Conservation (phyloP, 2,329 filamentous ascomycete genomes). For the Rosellinia necatrix region DNA sequence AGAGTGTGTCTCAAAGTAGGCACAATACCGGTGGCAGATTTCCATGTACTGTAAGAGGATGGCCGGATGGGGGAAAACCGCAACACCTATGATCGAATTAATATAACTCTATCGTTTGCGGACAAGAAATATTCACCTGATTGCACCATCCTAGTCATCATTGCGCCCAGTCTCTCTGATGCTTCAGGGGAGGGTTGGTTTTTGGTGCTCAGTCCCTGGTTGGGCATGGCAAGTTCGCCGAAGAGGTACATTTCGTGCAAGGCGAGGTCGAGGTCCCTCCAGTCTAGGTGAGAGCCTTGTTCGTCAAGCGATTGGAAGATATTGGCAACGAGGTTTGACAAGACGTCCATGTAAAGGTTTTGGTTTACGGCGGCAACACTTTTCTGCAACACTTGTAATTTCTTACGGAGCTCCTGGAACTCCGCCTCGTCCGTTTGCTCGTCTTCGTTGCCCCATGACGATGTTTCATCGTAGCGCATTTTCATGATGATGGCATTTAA, state of each 20-base stretch:
- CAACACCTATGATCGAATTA: conserved; percentile 65
- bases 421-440: conserved; percentile 97
- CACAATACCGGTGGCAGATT: conserved; percentile 91
- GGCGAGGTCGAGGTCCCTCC: conserved; percentile 93
- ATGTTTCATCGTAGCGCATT: conserved; percentile 97
- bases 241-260: conserved; percentile 95
- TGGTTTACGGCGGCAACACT: conserved; percentile 90
- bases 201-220: conserved; percentile 85
- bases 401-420: conserved; percentile 91
- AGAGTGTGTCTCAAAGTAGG: conserved; percentile 86
- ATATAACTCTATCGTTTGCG: conserved; percentile 18
- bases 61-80: conserved; percentile 84
- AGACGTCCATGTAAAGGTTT: conserved; percentile 81
- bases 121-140: conserved; percentile 64
- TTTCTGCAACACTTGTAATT: conserved; percentile 88
- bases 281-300: conserved; percentile 77
- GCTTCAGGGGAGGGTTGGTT: conserved; percentile 79
- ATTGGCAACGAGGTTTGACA: conserved; percentile 84
- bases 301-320: conserved; percentile 83
- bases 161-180: conserved; percentile 79
- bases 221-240: conserved; percentile 89
- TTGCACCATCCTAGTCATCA: conserved; percentile 96
- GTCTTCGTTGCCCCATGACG: conserved; percentile 89
- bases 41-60: conserved; percentile 98
- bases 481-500: conserved; percentile 91